Evolutionary conservation across 2,329 filamentous ascomycete species (phyloP).

Genomic region (Phaeosphaeriaceae sp.): DNA sequence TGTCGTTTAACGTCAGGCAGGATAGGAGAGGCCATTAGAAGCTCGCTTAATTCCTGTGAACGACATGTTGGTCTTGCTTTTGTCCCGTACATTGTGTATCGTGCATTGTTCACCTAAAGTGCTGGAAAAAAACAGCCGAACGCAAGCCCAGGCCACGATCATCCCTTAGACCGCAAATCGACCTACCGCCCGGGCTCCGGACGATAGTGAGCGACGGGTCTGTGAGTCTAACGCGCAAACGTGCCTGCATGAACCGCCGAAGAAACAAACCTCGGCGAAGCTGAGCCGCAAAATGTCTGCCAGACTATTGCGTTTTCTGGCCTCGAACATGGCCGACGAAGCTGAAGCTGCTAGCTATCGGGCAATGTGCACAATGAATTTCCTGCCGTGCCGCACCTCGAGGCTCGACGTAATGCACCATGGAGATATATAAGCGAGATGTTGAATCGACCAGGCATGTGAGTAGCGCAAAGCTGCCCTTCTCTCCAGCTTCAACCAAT

Average conservation of each 20-base stretch:
- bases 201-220: not conserved
- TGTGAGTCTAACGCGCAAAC: not conserved
- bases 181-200: not conserved
- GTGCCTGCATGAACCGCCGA: slow-evolving; percentile 1
- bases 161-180: slow-evolving; percentile 9
- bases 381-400: not conserved
- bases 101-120: not conserved
- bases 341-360: not conserved
- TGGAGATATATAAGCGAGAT: not conserved
- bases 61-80: not conserved
- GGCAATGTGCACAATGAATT: not conserved
- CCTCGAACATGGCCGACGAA: not conserved
- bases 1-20: slow-evolving; percentile 4
- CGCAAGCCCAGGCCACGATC: not conserved
- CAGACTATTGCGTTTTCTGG: not conserved
- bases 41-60: not conserved
- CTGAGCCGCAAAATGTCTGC: not conserved
- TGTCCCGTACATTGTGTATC: not conserved
- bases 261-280: slow-evolving; percentile 2
- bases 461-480: not conserved
- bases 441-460: not conserved
- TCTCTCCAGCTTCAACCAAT: not conserved
- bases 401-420: not conserved
- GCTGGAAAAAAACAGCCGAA: not conserved
- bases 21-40: not conserved